These are phyloP conservation scores for Hyphopichia wangnamkhiaoensis DNA, from an alignment of 1,139 yeast genomes.

Conservation along the genomic window DNA sequence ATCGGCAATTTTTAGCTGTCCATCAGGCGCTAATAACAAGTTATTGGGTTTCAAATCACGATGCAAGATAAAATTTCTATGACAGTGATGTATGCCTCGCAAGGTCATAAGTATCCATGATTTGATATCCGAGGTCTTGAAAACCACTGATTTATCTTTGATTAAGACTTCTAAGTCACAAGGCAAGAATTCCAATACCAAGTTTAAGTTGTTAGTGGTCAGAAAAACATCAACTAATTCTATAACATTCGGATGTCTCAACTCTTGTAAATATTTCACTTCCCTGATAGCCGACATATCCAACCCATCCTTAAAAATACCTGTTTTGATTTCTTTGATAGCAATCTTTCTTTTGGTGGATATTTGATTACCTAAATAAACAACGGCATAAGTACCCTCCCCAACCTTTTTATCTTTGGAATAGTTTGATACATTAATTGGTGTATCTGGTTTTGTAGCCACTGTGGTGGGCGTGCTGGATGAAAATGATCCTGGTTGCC, in stretches of 20 bases:
- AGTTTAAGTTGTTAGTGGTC: constrained; percentile 67
- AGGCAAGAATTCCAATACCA: constrained; percentile 89
- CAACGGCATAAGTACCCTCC: constrained; percentile 99
- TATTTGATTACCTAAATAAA: constrained; percentile 73
- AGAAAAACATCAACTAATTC: constrained; percentile 87
- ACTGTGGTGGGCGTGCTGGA: constrained; percentile 1
- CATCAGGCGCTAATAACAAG: constrained; percentile 79
- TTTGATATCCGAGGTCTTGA: constrained; percentile 85
- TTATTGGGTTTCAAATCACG: constrained; percentile 87
- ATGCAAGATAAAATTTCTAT: constrained; percentile 84
- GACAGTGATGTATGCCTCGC: constrained; percentile 94
- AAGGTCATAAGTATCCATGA: constrained; percentile 93
- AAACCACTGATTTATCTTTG: constrained; percentile 74
- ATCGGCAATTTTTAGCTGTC: constrained; percentile 91
- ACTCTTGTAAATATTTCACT: constrained; percentile 87
- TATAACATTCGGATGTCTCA: constrained; percentile 80
- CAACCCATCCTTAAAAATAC: constrained; percentile 91
- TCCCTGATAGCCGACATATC: constrained; percentile 98
- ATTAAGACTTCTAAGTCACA: constrained; percentile 89
- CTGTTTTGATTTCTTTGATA: constrained; percentile 92
- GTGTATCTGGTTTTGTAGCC: constrained; percentile 2
- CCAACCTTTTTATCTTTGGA: constrained; percentile 83
- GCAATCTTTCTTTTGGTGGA: constrained; percentile 70
- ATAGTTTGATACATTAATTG: constrained; percentile 20
- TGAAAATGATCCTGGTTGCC: neutral